Evolutionary conservation across 2,329 filamentous ascomycete species (phyloP), one percentile per base, ranked within the genome.

Genomic region (Colletotrichum gloeosporioides): DNA sequence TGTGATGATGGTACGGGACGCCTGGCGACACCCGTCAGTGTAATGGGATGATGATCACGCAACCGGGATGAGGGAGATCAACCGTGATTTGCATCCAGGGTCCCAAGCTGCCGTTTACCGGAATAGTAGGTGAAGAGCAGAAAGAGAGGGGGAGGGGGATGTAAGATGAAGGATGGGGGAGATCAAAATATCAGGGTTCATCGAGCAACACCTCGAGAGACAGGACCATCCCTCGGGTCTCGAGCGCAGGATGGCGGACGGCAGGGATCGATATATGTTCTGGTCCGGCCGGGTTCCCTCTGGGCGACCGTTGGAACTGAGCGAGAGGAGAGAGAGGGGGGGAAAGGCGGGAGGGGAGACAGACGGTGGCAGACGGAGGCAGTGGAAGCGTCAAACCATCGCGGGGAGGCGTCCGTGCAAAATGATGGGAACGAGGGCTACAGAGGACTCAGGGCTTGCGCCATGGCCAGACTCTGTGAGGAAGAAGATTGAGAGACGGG

Each of bases 331-430:
- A 27, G 32, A 32, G 69, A 64, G 64, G 64, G 70, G 69, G 73
- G 29, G 53, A 65, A 32, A 39, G 59, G 70, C 73, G 64, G 73
- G 70, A 73, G 73, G 49, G 73, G 70, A 73, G 64, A 49, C 44
- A 73, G 73, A 59, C 64, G 73, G 70, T 31, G 70, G 64, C 34
- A 73, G 61, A 68, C 62, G 69, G 62, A 31, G 53, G 53, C 36
- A 68, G 53, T 69, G 13, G 73, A 73, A 73, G 73, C 73, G 69
- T 76, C 73, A 73, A 76, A 76, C 73, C 73, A 69, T 76, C 69
- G 73, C 70, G 69, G 73, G 69, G 69, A 73, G 73, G 73, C 69
- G 73, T 76, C 73, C 70, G 73, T 76, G 73, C 73, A 73, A 69
- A 69, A 69, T 68, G 64, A 59, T 76, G 63, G 31, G 63, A 76